These are phyloP conservation scores for Parmelia sp. DNA, from an alignment of 495 filamentous ascomycete species.

Conservation along the genomic window DNA sequence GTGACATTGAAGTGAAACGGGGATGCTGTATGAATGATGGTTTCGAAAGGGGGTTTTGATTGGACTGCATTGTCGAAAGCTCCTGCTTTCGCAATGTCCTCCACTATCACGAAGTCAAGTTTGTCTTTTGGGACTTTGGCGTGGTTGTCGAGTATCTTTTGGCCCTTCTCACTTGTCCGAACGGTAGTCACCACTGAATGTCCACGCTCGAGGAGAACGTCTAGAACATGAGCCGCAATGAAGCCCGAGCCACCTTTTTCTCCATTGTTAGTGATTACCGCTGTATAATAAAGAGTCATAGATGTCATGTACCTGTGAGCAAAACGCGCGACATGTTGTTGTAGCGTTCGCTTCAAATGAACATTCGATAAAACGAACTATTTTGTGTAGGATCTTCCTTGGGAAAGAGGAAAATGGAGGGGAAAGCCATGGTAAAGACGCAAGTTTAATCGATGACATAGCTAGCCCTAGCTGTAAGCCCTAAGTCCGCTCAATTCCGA, in stretches of 20 bases:
- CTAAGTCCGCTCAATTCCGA: constrained; percentile 3
- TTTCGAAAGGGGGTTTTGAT: constrained; percentile 67
- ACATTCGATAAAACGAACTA: too few relatives aligned
- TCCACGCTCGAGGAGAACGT: constrained; percentile 59
- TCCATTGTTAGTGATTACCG: neutral
- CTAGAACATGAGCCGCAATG: constrained; percentile 74
- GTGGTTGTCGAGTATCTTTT: constrained; percentile 64
- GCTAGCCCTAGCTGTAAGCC: neutral
- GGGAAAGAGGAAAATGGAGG: too few relatives aligned
- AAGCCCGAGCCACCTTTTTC: constrained; percentile 57
- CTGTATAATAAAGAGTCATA: neutral
- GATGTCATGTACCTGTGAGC: constrained; percentile 10
- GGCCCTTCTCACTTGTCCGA: constrained; percentile 69
- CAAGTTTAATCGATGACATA: too few relatives aligned
- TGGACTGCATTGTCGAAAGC: constrained; percentile 45
- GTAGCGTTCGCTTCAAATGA: neutral
- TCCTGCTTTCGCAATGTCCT: constrained; percentile 62
- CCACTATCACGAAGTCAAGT: constrained; percentile 70
- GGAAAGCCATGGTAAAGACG: too few relatives aligned
- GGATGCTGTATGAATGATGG: constrained; percentile 81
- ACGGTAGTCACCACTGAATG: constrained; percentile 83
- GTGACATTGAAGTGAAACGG: constrained; percentile 71
- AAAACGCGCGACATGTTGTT: constrained; percentile 17
- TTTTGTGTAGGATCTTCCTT: too few relatives aligned
- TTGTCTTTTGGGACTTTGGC: constrained; percentile 51